Conservation (phyloP, 148 eudicot species). For the Rhododendron simsii region DNA sequence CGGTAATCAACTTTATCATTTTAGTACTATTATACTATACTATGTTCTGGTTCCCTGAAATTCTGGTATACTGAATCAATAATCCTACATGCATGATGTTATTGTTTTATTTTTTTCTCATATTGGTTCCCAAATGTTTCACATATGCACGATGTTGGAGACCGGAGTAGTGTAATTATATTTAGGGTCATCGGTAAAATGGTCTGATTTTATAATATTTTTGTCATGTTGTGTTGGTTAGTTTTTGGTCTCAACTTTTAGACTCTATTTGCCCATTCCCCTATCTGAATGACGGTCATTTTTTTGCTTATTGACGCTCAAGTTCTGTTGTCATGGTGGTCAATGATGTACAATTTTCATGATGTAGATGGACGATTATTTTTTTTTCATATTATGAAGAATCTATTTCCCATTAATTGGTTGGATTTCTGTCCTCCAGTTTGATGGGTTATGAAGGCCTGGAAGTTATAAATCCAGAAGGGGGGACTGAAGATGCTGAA, state of each 20-base stretch:
- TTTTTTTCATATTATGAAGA: background rate
- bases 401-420: background rate
- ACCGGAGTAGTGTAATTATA: background rate
- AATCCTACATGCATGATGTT: background rate
- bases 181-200: background rate
- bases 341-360: background rate
- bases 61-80: background rate
- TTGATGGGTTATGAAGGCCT: slow-evolving; percentile 79
- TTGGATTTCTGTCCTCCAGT: slow-evolving; percentile 21
- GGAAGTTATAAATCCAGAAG: slow-evolving; percentile 96
- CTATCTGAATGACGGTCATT: background rate
- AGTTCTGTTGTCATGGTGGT: background rate
- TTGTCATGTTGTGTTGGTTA: background rate
- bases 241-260: background rate
- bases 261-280: background rate
- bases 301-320: background rate
- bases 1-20: background rate
- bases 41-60: background rate
- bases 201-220: background rate
- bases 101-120: too few relatives aligned
- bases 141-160: background rate
- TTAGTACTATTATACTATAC: background rate
- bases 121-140: background rate
- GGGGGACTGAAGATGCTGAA: slow-evolving; percentile 87
- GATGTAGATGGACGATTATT: background rate